Evolutionary conservation across 768 basidiomycete genomes (phyloP).

Genomic region (Amanita polypyramis): DNA sequence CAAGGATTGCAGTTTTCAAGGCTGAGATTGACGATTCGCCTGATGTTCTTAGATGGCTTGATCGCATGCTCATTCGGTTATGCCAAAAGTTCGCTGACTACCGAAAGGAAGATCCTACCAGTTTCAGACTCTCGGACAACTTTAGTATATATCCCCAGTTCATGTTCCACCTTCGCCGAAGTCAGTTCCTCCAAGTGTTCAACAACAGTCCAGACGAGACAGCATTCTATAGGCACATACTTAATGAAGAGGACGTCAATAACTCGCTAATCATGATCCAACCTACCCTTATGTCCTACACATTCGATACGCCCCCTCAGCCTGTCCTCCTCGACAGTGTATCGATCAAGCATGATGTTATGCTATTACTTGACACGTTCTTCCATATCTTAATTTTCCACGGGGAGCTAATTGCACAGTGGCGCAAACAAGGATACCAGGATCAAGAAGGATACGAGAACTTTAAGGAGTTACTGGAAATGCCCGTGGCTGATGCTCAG

Average conservation of each 20-base stretch:
- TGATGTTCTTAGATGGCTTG: constrained; percentile 93
- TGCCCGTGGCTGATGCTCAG: constrained; percentile 84
- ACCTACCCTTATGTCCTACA: constrained; percentile 98
- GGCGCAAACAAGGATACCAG: constrained; percentile 97
- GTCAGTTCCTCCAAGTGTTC: constrained; percentile 98
- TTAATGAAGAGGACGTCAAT: constrained; percentile 97
- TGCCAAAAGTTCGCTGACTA: constrained; percentile 99
- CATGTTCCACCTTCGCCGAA: constrained; percentile 97
- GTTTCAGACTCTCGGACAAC: constrained; percentile 88
- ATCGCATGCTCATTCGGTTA: constrained; percentile 95
- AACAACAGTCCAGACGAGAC: constrained; percentile 99
- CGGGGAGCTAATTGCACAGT: constrained; percentile 92
- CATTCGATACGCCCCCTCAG: constrained; percentile 82
- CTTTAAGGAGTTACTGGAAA: constrained; percentile 86
- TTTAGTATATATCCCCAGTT: constrained; percentile 99
- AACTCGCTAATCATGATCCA: constrained; percentile 99
- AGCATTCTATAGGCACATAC: constrained; percentile 94
- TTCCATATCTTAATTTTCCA: constrained; percentile 99
- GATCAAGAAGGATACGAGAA: constrained; percentile 99
- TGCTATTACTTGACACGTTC: constrained; percentile 96
- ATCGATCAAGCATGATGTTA: constrained; percentile 94
- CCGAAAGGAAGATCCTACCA: constrained; percentile 91
- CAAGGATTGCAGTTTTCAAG: constrained; percentile 97
- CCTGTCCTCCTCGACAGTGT: constrained; percentile 96
- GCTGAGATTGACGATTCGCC: constrained; percentile 98